Evolutionary conservation across 495 filamentous ascomycete species (phyloP).

Genomic region (Podospora appendiculata): DNA sequence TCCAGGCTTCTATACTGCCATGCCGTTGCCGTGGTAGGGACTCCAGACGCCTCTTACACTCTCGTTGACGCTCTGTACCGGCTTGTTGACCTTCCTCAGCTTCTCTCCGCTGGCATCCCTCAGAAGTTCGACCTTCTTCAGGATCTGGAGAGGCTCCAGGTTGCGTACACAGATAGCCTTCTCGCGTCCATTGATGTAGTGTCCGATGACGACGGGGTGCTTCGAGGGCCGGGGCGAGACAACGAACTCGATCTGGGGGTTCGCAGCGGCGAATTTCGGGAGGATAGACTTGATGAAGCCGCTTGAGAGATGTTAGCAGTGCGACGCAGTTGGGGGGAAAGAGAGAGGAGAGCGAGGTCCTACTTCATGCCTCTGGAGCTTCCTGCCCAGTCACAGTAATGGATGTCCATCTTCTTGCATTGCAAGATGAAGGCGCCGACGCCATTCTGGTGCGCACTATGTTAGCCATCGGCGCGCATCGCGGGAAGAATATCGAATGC

Average conservation of each 20-base stretch:
- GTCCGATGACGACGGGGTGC: conserved; percentile 79
- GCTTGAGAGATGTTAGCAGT: conserved; percentile 31
- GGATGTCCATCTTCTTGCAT: conserved; percentile 90
- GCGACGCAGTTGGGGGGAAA: not conserved
- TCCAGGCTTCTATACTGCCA: conserved; percentile 26
- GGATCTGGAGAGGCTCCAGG: conserved; percentile 67
- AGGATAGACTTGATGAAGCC: conserved; percentile 72
- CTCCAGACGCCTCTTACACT: conserved; percentile 93
- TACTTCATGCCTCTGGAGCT: conserved; percentile 94
- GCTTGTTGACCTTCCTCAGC: conserved; percentile 68
- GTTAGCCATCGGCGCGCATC: conserved; percentile 1
- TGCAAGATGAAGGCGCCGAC: conserved; percentile 94
- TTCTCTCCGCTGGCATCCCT: conserved; percentile 82
- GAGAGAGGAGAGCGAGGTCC: conserved; percentile 12
- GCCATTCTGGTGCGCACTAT: conserved; percentile 61
- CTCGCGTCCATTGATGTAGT: conserved; percentile 82
- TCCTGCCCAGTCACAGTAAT: conserved; percentile 93
- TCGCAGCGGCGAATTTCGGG: conserved; percentile 62
- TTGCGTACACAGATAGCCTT: conserved; percentile 87
- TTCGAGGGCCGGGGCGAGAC: conserved; percentile 80
- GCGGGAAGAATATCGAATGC: not conserved
- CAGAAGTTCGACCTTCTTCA: conserved; percentile 73
- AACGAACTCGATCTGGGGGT: conserved; percentile 87
- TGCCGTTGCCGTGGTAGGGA: conserved; percentile 70
- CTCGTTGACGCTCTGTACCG: conserved; percentile 78